Evolutionary conservation across 768 basidiomycete species (phyloP).

Genomic region (Glaciozyma martinii): DNA sequence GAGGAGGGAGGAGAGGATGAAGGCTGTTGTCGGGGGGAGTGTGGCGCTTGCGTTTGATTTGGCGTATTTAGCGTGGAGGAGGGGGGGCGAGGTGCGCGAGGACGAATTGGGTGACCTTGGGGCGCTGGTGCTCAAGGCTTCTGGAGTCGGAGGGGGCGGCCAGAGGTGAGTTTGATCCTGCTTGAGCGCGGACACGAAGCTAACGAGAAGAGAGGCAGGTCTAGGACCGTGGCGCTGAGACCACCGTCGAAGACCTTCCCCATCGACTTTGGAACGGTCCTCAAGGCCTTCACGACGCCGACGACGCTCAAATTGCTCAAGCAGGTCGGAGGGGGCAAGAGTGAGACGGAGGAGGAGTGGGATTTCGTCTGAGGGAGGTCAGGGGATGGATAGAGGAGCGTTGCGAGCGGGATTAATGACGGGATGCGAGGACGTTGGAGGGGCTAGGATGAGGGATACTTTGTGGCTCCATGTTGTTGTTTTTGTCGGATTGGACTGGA

Average conservation of each 20-base stretch:
- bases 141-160: background rate
- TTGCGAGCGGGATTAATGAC: too few relatives aligned
- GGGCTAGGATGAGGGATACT: too few relatives aligned
- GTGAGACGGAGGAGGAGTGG: background rate
- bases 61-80: conserved; percentile 11
- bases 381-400: background rate
- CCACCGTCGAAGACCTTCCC: background rate
- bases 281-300: background rate
- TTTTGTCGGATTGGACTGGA: too few relatives aligned
- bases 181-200: background rate
- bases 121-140: background rate
- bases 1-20: background rate
- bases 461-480: too few relatives aligned
- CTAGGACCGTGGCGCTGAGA: background rate
- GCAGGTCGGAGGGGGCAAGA: background rate
- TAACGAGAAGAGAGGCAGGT: background rate
- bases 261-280: background rate
- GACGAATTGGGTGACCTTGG: conserved; percentile 21
- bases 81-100: background rate
- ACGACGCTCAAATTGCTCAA: background rate
- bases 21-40: conserved; percentile 9
- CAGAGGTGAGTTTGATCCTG: background rate
- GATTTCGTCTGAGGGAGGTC: background rate
- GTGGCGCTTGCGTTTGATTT: conserved; percentile 23
- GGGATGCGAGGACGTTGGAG: too few relatives aligned